Evolutionary conservation across 2,329 filamentous ascomycete species (phyloP), one percentile per base, ranked within the genome.

Genomic region (Rhinocladiella mackenziei): DNA sequence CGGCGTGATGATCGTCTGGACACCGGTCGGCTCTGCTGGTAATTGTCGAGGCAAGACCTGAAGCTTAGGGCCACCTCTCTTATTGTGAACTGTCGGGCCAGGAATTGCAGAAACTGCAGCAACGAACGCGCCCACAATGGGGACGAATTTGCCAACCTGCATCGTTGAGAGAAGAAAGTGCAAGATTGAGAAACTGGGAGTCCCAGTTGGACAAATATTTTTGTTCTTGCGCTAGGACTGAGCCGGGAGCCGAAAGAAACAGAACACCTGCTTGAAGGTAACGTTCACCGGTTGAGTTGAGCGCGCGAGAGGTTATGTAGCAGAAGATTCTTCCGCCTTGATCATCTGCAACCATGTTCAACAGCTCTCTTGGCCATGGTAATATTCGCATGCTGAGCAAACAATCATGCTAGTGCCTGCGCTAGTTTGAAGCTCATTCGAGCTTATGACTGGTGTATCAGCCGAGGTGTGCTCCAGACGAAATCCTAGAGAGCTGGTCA

Each of bases 1-100:
- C 3, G 66, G 62, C 11, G 64, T 65, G 34, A 56, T 60, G 34
- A 68, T 61, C 2, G 60, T 59, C 44, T 65, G 62, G n/a, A 69
- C 61, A 7, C 61, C 62, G 2, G 61, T 62, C 13, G 66, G 61
- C 34, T 64, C 56, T 2, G 62, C 51, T 11, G 65, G 66, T 10
- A 68, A 44, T 44, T 68, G 63, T 19, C 64, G 56, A 35, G 54
- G 56, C n/a, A 37, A 49, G 35, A 56, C 36, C 23, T 59, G 51
- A 17, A 49, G 28, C 22, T 36, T 45, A 9, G 38, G 51, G 3
- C 50, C 48, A 4, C 32, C 45, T 36, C 49, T 41, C 25, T 46
- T 48, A 35, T 31, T 55, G 9, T 51, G 45, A 17, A 52, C 45
- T 3, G 34, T 37, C 17, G 54, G 54, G 18, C 54, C 54, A 7